Conservation (phyloP, 225 moss, liverwort and hornwort genomes). For the Physcomitrellopsis africana region DNA sequence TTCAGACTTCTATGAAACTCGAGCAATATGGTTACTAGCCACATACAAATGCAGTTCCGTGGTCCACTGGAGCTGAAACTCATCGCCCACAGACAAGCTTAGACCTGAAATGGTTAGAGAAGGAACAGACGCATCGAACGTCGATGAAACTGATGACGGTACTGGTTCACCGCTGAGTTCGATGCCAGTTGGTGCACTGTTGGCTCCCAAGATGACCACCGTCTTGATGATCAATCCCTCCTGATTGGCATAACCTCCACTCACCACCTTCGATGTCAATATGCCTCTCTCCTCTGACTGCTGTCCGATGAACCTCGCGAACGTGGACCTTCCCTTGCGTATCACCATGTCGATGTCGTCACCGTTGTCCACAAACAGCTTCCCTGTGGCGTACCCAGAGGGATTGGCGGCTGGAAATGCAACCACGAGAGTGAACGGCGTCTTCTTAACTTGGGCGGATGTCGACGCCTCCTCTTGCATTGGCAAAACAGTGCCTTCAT, state of each 20-base stretch:
- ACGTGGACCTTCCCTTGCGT: conserved; percentile 46
- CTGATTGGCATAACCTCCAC: conserved; percentile 41
- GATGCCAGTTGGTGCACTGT: conserved; percentile 20
- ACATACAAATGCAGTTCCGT: conserved; percentile 18
- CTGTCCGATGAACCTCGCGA: conserved; percentile 42
- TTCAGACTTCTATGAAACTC: too few species aligned
- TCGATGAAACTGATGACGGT: not conserved
- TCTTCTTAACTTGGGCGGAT: conserved; percentile 41
- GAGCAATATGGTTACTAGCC: too few species aligned
- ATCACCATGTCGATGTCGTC: conserved; percentile 61
- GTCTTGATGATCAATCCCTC: conserved; percentile 29
- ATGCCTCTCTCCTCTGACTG: conserved; percentile 28
- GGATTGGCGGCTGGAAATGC: conserved; percentile 33
- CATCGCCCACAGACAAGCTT: conserved; percentile 33
- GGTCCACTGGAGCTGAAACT: conserved; percentile 56
- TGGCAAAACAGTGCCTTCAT: conserved; percentile 51
- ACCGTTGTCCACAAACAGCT: conserved; percentile 55
- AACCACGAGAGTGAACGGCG: conserved; percentile 62
- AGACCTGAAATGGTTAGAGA: conserved; percentile 45
- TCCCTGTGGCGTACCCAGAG: conserved; percentile 42
- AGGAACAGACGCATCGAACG: conserved; percentile 25
- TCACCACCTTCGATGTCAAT: conserved; percentile 45
- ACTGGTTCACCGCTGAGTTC: conserved; percentile 30
- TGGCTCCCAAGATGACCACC: conserved; percentile 48
- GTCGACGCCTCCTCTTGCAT: conserved; percentile 51